Base-by-base conservation (phyloP, 2,329 filamentous ascomycete genomes). In the Gnomoniopsis sp. region DNA sequence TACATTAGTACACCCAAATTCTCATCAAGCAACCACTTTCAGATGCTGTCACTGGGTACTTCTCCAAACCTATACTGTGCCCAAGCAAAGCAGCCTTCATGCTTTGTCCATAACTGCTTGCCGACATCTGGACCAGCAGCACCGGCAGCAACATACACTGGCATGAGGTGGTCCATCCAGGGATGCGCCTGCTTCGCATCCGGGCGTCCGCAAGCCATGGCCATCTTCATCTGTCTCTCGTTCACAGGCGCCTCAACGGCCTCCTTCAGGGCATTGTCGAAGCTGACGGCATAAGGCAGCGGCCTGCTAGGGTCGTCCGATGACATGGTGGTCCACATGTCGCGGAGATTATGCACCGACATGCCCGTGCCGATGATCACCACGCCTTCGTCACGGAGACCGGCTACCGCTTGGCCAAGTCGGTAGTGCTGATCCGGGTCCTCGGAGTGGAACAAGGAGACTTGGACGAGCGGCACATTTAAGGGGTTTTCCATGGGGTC, bases 351-450 rank as follows among this genome's bases (percentile, higher is more conserved):
- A 65, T 90, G 88, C 22, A 89, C 88, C 0, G 88, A 87, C 88
- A 91, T 91, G 12, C 89, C 89, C 0, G 87, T 88, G 23, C 83
- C 83, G 49, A 92, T 82, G 60, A 92, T 85, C 51, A 88, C 77
- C 53, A 91, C 79, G 19, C 83, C 83, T 55, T 89, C 81, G 17
- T 89, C 84, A 17, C 89, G 82, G 1, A 92, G 78, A n/a, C 78
- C 72, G 10, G 83, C 74, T 2, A 92, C 76, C 1, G 88, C 88
- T 58, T 82, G 78, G 1, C 89, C 89, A 2, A 92, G 80, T 3
- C 76, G 77, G 71, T 87, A 88, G 69, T 92, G 89, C 67, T 82
- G 78, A 60, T 82, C 77, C 0, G 87, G 82, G 59, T 89, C 82
- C 63, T 89, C 85, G 50, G 75, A 82, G 58, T 81, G 75, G 70